Conservation (phyloP, 2,329 filamentous ascomycete genomes). For the Pezicula radicicola region DNA sequence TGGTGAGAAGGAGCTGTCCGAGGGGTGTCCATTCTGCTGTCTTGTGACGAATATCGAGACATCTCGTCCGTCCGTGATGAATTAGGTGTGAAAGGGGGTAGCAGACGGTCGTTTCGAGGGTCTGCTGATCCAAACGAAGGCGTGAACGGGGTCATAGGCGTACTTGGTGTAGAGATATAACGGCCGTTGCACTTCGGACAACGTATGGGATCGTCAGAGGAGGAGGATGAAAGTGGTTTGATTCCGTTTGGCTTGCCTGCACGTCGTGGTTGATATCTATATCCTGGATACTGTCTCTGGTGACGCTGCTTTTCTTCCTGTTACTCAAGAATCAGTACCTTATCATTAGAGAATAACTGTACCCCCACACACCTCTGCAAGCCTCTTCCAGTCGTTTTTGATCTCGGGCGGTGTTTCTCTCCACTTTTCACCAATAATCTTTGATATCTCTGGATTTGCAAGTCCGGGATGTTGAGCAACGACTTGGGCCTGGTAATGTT, state of each 20-base stretch:
- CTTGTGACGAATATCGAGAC: slow-evolving; percentile 15
- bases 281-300: slow-evolving; percentile 85
- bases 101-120: slow-evolving; percentile 13
- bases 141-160: slow-evolving; percentile 27
- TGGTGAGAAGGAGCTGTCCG: slow-evolving; percentile 14
- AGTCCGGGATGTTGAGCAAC: slow-evolving; percentile 82
- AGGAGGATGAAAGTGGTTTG: slow-evolving; percentile 8
- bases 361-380: slow-evolving; percentile 68
- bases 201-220: slow-evolving; percentile 47
- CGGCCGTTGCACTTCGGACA: slow-evolving; percentile 70
- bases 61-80: slow-evolving; percentile 12
- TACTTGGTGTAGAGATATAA: slow-evolving; percentile 30
- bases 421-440: slow-evolving; percentile 92
- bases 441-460: slow-evolving; percentile 93
- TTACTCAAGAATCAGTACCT: slow-evolving; percentile 1
- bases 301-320: slow-evolving; percentile 88
- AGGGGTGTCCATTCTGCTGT: slow-evolving; percentile 23
- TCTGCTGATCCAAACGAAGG: slow-evolving; percentile 12
- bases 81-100: slow-evolving; percentile 15
- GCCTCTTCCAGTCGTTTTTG: slow-evolving; percentile 82
- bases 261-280: slow-evolving; percentile 77
- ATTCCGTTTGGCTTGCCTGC: slow-evolving; percentile 23
- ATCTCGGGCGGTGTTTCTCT: slow-evolving; percentile 68
- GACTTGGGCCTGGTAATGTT: slow-evolving; percentile 83
- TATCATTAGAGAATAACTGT: neutral